A percentile compares a stretch with the other conserved stretches of the same genome.
phyloP scores from a whole-genome alignment of 108 stramenopile genomes.

The Licmophora abbreviata region DNA sequence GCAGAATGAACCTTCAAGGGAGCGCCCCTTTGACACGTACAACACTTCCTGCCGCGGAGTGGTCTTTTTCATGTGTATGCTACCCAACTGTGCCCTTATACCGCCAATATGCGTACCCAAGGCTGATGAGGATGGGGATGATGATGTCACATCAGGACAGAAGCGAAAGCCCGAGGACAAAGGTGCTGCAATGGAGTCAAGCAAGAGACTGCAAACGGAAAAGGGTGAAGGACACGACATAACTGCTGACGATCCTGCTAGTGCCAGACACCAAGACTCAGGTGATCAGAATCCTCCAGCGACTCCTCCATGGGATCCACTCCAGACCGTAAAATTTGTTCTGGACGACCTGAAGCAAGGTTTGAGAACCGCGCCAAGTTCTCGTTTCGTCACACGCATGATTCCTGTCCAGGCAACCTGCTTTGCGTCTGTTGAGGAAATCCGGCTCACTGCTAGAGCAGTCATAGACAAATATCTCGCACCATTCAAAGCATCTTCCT shows the following conservation, averaged over 20 bases:
- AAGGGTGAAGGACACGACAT: constrained; percentile 4
- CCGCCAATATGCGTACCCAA: constrained; percentile 37
- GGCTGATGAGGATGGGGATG: constrained; percentile 10
- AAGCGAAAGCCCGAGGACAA: constrained; percentile 20
- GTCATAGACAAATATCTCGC: constrained; percentile 33
- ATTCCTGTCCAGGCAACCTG: constrained; percentile 81
- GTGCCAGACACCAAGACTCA: neutral
- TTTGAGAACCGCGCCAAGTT: constrained; percentile 41
- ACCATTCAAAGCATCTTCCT: constrained; percentile 10
- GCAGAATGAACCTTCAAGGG: constrained; percentile 10
- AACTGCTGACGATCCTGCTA: neutral
- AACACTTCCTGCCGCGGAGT: constrained; percentile 60
- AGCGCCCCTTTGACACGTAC: constrained; percentile 44
- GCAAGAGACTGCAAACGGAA: neutral
- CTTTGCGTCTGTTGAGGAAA: constrained; percentile 64
- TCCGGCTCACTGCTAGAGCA: constrained; percentile 24
- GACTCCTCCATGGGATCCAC: constrained; percentile 49
- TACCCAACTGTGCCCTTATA: constrained; percentile 33
- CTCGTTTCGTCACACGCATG: constrained; percentile 69
- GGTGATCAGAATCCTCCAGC: neutral
- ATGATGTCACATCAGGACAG: neutral
- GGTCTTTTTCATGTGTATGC: constrained; percentile 50
- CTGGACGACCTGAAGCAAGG: constrained; percentile 26
- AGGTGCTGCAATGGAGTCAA: constrained; percentile 2
- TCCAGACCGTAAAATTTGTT: constrained; percentile 44